These are phyloP conservation scores for Kockovaella imperatae DNA, from an alignment of 768 basidiomycete species.

Conservation along the genomic window DNA sequence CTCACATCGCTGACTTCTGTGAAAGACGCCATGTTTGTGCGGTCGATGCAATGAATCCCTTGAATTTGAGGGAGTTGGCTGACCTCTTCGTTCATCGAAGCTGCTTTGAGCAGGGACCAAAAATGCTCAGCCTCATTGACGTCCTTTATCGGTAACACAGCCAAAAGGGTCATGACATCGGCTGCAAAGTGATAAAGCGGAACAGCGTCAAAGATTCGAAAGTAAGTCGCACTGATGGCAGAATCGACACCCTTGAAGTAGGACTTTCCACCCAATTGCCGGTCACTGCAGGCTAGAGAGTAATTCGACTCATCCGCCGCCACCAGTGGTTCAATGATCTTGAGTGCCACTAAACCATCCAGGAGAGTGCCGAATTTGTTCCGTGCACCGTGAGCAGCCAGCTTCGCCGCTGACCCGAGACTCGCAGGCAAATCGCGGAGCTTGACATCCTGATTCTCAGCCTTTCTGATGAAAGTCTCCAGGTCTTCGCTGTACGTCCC, in stretches of 20 bases:
- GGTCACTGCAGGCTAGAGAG: too few species aligned
- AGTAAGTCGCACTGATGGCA: conserved; percentile 54
- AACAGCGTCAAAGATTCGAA: conserved; percentile 55
- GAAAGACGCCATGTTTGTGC: neutral
- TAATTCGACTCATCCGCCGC: conserved; percentile 47
- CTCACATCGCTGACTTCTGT: neutral
- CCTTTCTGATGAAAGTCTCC: conserved; percentile 50
- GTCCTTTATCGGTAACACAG: conserved; percentile 49
- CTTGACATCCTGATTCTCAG: conserved; percentile 50
- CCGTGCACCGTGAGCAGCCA: conserved; percentile 56
- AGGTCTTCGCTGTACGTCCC: conserved; percentile 57
- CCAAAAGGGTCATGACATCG: conserved; percentile 54
- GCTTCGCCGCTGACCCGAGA: conserved; percentile 53
- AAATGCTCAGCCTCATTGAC: conserved; percentile 13
- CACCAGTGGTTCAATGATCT: conserved; percentile 57
- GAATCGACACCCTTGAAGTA: conserved; percentile 11
- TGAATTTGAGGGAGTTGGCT: neutral
- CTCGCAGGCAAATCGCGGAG: conserved; percentile 54
- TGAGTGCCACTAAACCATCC: conserved; percentile 54
- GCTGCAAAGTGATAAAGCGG: conserved; percentile 59
- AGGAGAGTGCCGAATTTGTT: conserved; percentile 59
- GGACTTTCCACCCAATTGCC: conserved; percentile 47
- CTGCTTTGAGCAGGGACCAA: conserved; percentile 15
- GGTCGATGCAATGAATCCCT: neutral
- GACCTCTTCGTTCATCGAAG: conserved; percentile 9